Conservation (phyloP, 148 eudicot genomes). For the Vaccinium corymbosum region DNA sequence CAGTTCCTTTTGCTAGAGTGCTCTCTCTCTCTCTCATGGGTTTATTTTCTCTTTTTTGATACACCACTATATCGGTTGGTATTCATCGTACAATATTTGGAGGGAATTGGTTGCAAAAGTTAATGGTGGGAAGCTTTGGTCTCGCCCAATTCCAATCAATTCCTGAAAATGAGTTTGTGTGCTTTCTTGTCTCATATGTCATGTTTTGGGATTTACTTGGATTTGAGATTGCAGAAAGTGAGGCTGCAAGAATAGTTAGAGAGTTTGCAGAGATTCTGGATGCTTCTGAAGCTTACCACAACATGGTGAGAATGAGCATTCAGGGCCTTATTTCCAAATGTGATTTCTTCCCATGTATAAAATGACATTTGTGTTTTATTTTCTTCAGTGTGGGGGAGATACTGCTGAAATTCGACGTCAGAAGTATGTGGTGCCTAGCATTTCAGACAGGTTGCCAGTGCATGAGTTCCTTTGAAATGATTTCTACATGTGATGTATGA, state of each 20-base stretch:
- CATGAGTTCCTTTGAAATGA: background rate
- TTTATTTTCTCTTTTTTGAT: background rate
- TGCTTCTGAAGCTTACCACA: slow-evolving; percentile 46
- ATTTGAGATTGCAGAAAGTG: slow-evolving; percentile 47
- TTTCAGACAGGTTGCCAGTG: slow-evolving; percentile 56
- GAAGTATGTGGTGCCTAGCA: slow-evolving; percentile 30
- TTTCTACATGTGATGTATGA: background rate
- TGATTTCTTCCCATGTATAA: background rate
- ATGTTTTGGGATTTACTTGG: slow-evolving; percentile 20
- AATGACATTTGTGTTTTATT: slow-evolving; percentile 1
- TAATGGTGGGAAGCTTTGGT: background rate
- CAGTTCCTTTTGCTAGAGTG: background rate
- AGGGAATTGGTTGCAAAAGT: background rate
- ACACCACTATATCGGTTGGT: background rate
- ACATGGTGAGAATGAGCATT: slow-evolving; percentile 29
- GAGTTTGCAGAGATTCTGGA: slow-evolving; percentile 77
- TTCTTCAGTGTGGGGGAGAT: slow-evolving; percentile 35
- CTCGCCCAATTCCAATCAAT: background rate
- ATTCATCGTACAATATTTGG: background rate
- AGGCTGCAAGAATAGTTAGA: slow-evolving; percentile 53
- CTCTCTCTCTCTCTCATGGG: background rate
- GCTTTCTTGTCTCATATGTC: background rate
- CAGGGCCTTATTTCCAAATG: background rate
- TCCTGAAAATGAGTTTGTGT: background rate
- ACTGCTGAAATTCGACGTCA: slow-evolving; percentile 24